These are phyloP conservation scores for Pythium phragmitis DNA, from an alignment of 352 stramenopile genomes.

Conservation along the genomic window DNA sequence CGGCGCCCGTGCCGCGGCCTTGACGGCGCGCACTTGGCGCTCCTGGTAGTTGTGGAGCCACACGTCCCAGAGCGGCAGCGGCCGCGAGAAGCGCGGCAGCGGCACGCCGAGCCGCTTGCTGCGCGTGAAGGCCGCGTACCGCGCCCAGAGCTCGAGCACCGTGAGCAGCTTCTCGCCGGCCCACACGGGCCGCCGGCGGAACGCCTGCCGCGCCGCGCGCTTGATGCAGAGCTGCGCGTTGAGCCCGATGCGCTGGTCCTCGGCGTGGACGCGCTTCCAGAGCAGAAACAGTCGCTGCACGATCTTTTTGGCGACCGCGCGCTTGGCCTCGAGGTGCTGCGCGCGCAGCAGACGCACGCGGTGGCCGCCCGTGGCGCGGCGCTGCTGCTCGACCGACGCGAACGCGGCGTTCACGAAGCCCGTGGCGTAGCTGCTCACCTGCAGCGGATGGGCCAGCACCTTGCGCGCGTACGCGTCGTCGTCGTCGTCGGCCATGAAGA, in stretches of 20 bases:
- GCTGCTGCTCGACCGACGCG: slow-evolving; percentile 37
- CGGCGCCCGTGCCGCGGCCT: slow-evolving; percentile 51
- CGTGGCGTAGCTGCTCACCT: slow-evolving; percentile 24
- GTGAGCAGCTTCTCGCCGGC: slow-evolving; percentile 55
- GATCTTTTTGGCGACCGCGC: slow-evolving; percentile 60
- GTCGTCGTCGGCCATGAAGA: slow-evolving; percentile 57
- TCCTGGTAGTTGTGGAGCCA: slow-evolving; percentile 80
- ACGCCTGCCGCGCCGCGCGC: slow-evolving; percentile 58
- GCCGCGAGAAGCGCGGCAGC: slow-evolving; percentile 40
- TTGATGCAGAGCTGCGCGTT: slow-evolving; percentile 78
- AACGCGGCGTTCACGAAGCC: slow-evolving; percentile 63
- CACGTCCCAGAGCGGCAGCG: slow-evolving; percentile 66
- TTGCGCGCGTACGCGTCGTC: slow-evolving; percentile 35
- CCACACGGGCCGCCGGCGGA: slow-evolving; percentile 54
- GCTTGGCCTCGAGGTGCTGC: slow-evolving; percentile 44
- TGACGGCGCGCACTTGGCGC: slow-evolving; percentile 70
- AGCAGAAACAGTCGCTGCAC: slow-evolving; percentile 62
- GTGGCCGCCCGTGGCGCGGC: slow-evolving; percentile 24
- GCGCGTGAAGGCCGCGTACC: slow-evolving; percentile 54
- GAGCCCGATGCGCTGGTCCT: slow-evolving; percentile 44
- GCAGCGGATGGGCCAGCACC: slow-evolving; percentile 24
- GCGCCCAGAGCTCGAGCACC: slow-evolving; percentile 69
- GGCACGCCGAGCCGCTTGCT: slow-evolving; percentile 47
- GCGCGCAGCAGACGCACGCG: slow-evolving; percentile 30
- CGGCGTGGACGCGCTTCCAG: slow-evolving; percentile 58